Evolutionary conservation across 2,329 filamentous ascomycete genomes (phyloP).

Genomic region (Colletotrichum sp.): DNA sequence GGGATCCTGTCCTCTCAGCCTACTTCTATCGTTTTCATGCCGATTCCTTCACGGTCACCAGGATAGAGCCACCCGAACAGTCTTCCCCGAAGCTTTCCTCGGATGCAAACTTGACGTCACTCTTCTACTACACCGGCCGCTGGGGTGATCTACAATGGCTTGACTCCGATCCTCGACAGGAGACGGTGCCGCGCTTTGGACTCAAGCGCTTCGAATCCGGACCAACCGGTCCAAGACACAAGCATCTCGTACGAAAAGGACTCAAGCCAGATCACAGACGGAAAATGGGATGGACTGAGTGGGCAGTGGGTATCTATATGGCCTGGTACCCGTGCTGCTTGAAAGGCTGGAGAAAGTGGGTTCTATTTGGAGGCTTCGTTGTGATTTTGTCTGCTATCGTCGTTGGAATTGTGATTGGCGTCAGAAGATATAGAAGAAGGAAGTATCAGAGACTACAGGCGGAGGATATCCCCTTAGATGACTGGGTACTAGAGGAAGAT

Average conservation of each 20-base stretch:
- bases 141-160: conserved; percentile 38
- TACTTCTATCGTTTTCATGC: conserved; percentile 39
- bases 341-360: conserved; percentile 36
- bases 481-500: conserved; percentile 34
- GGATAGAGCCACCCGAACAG: not conserved
- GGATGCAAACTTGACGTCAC: conserved; percentile 33
- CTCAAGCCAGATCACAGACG: conserved; percentile 30
- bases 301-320: conserved; percentile 31
- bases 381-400: not conserved
- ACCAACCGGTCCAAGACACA: conserved; percentile 34
- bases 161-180: conserved; percentile 35
- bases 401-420: not conserved
- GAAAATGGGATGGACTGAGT: conserved; percentile 31
- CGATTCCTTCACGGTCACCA: conserved; percentile 24
- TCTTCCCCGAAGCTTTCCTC: not conserved
- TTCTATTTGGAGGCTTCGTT: conserved; percentile 24
- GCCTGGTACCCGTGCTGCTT: conserved; percentile 36
- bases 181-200: conserved; percentile 32
- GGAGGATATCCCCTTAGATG: conserved; percentile 33
- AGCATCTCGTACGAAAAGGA: conserved; percentile 36
- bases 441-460: conserved; percentile 24
- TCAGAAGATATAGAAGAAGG: conserved; percentile 13
- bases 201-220: conserved; percentile 36
- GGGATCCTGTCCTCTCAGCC: conserved; percentile 39
- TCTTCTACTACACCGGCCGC: conserved; percentile 36